These are phyloP conservation scores for Trichoderma koningii DNA, from an alignment of 2,329 filamentous ascomycete species.

Conservation along the genomic window DNA sequence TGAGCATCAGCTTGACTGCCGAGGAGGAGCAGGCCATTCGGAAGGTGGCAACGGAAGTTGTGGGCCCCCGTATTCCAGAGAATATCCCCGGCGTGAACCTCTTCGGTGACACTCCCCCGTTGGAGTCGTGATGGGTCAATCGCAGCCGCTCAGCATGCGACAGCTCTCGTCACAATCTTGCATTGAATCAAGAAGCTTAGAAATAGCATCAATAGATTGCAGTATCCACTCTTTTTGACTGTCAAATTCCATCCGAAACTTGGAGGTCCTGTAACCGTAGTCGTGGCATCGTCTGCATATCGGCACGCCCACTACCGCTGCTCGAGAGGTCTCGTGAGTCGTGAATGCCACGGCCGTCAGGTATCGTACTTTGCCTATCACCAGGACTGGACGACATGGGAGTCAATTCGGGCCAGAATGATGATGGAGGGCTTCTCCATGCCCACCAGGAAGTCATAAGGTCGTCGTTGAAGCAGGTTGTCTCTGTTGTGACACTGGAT, in stretches of 20 bases:
- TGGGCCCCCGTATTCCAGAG: background rate
- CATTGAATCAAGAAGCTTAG: background rate
- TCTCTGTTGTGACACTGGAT: background rate
- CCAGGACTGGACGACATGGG: background rate
- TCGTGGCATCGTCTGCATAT: background rate
- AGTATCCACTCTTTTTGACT: background rate
- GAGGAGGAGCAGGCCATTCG: constrained; percentile 13
- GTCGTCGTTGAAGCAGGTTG: background rate
- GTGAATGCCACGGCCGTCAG: background rate
- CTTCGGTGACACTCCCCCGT: constrained; percentile 14
- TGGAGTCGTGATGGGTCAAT: background rate
- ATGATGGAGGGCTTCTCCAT: background rate
- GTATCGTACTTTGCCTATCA: background rate
- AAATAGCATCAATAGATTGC: background rate
- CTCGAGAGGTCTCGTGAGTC: background rate
- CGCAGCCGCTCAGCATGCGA: background rate
- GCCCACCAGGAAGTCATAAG: background rate
- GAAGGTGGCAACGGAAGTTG: constrained; percentile 5
- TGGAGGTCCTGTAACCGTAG: background rate
- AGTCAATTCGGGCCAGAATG: background rate
- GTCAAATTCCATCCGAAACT: background rate
- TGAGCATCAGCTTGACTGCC: constrained; percentile 7
- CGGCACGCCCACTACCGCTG: background rate
- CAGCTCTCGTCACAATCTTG: background rate
- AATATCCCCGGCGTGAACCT: background rate